Percentiles rank a stretch among this genome's conserved stretches.
Evolutionary conservation across 768 basidiomycete genomes (phyloP).

Genomic region (Lactifluus rugatus): DNA sequence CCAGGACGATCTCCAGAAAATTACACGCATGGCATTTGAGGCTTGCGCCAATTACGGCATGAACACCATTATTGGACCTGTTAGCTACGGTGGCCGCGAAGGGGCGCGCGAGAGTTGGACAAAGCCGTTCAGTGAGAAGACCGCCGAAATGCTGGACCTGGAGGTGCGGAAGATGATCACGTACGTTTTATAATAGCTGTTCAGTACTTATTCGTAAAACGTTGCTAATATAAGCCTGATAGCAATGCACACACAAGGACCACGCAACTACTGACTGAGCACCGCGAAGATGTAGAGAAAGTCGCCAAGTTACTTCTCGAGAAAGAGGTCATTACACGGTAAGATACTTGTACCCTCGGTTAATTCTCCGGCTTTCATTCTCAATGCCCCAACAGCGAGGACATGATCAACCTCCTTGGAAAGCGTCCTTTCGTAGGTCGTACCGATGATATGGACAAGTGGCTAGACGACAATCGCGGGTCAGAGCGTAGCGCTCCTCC

Average conservation of each 20-base stretch:
- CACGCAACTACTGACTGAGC: constrained; percentile 65
- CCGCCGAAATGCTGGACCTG: constrained; percentile 83
- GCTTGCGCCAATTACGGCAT: constrained; percentile 95
- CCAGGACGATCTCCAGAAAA: constrained; percentile 96
- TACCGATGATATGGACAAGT: constrained; percentile 92
- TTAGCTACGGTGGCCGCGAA: constrained; percentile 88
- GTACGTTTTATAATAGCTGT: constrained; percentile 28
- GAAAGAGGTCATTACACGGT: constrained; percentile 95
- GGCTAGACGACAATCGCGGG: constrained; percentile 76
- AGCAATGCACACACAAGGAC: constrained; percentile 79
- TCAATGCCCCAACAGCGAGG: constrained; percentile 44
- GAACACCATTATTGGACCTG: constrained; percentile 89
- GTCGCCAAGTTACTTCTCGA: constrained; percentile 84
- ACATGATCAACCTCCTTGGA: constrained; percentile 77
- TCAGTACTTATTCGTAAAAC: background rate
- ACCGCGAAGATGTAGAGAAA: constrained; percentile 85
- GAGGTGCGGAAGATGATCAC: constrained; percentile 96
- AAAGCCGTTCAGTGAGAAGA: constrained; percentile 97
- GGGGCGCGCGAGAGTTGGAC: constrained; percentile 82
- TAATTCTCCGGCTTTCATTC: background rate
- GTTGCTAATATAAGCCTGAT: constrained; percentile 8
- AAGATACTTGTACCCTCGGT: constrained; percentile 21
- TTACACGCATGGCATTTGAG: constrained; percentile 96
- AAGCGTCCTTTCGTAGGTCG: constrained; percentile 72
- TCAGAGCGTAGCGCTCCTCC: constrained; percentile 53